Base-by-base conservation (phyloP, 169 alveolate species). In the Eimeria praecox region DNA sequence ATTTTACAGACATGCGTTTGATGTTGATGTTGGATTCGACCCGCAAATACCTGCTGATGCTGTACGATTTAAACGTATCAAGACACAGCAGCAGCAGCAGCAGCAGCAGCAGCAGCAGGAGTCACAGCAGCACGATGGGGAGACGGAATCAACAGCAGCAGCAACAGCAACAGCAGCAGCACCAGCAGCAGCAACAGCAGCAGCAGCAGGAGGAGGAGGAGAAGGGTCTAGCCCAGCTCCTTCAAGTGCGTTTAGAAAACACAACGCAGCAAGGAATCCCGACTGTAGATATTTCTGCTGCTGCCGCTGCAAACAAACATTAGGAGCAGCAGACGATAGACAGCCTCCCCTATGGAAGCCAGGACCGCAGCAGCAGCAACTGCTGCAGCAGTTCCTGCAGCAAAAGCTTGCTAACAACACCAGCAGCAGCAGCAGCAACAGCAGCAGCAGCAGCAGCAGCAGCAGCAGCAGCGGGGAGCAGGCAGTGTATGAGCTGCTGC, bases 41-140 rank as follows among this genome's bases (percentile, higher is more conserved):
- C 94, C 94, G 24, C 71, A 69, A n/a, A 40, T 88, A 1, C 54
- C 71, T 35, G 94, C 94, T 2, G 94, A 88, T 64, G 42, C 44
- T 30, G 8, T 40, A 1, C 85, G 94, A 16, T 88, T 88, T 69
- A 62, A 66, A 49, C 27, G 94, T 3, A 59, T 56, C 2, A 56
- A 56, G 56, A 49, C 56, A 49, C 56, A 49, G 56, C 56, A 46
- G 75, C 49, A 44, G 38, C 30, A 24, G 77, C 77, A 66, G 77
- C 77, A 66, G 77, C 77, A 66, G 38, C 42, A 66, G 38, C 42
- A 64, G 44, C 91, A 64, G 75, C 20, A n/a, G 91, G 44, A 35
- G 73, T 4, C 20, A 49, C 5, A 49, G 56, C 56, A 49, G 56
- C 20, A 49, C 20, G 56, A 12, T 8, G 56, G 12, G 56, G 56